Evolutionary conservation across 768 basidiomycete genomes (phyloP), one percentile per base, ranked within the genome.

Genomic region (Kwoniella newhampshirensis): DNA sequence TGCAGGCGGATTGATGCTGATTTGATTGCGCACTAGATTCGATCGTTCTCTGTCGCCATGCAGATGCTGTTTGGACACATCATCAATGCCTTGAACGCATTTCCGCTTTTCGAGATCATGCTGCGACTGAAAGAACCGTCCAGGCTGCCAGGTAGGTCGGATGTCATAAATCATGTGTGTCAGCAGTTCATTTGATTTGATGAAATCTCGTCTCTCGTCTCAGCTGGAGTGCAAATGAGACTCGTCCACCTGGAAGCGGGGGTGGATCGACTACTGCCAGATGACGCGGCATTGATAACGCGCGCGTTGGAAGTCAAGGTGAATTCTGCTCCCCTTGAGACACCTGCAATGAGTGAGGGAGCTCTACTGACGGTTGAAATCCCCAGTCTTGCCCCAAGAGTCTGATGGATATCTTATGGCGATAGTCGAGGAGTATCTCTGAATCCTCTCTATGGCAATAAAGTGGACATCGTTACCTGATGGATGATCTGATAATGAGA

Each of bases 31-130:
- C 42, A 12, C 11, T 64, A 87, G 85, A 77, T 82, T 32, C 82
- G 82, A 1, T 67, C 86, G 0, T 79, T 72, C 2, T 80, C 84
- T 5, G 81, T 91, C 11, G 62, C 82, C 1, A 57, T 85, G 1
- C 84, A 89, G 63, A 86, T 85, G 0, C 71, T 73, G 7, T 75
- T 91, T 27, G 85, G 88, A 63, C 84, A 83, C 0, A 75, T 81
- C 1, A 78, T 92, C 21, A 86, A 85, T 0, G 85, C 91, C 62
- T 83, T 98, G 81, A 93, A 96, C 60, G 86, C 91, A 62, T 96
- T 96, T 62, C 92, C 94, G 1, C 78, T 98, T 2, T 97, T 97
- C 73, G 87, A 87, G 0, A 74, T 97, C 26, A 85, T 93, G 82
- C 73, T 97, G 27, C 81, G 89, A 25, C 63, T 85, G 7, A 96